Percentiles rank a stretch among this genome's conserved stretches.
These are phyloP conservation scores for Debaryomyces prosopidis DNA, from an alignment of 805 yeast species.

Conservation along the genomic window DNA sequence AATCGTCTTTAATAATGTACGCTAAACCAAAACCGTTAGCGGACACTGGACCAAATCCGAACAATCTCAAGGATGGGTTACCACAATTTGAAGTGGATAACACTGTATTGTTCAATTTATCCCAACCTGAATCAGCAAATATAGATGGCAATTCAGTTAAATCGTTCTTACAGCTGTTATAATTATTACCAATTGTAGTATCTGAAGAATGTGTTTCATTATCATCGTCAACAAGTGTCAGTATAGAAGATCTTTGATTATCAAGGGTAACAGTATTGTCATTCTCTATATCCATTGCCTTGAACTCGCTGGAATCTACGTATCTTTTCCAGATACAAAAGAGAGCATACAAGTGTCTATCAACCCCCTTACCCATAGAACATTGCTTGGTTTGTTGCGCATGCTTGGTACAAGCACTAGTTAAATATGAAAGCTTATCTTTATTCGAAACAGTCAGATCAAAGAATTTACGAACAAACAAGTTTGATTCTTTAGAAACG, in stretches of 20 bases:
- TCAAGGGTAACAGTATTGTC: conserved; percentile 23
- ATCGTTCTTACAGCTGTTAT: conserved; percentile 13
- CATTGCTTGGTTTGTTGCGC: conserved; percentile 65
- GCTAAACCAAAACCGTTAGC: conserved; percentile 62
- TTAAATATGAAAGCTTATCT: conserved; percentile 59
- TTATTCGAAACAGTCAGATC: conserved; percentile 58
- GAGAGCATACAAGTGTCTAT: conserved; percentile 84
- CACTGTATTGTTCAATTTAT: conserved; percentile 73
- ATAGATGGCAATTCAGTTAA: conserved; percentile 59
- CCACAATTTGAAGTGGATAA: conserved; percentile 68
- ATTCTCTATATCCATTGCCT: conserved; percentile 15
- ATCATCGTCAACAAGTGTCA: conserved; percentile 18
- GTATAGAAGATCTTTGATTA: conserved; percentile 15
- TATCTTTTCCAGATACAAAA: conserved; percentile 85
- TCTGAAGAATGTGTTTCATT: conserved; percentile 24
- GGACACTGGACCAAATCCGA: conserved; percentile 62
- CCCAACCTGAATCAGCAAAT: conserved; percentile 89
- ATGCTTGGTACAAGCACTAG: conserved; percentile 72
- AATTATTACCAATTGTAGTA: conserved; percentile 26
- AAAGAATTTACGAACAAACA: conserved; percentile 82
- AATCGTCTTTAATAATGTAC: conserved; percentile 52
- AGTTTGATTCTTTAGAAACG: conserved; percentile 76
- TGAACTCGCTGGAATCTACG: conserved; percentile 26
- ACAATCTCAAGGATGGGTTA: conserved; percentile 56
- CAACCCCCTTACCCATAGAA: conserved; percentile 84